phyloP scores from a whole-genome alignment of 805 yeast species.

The Yamadazyma olivae region DNA sequence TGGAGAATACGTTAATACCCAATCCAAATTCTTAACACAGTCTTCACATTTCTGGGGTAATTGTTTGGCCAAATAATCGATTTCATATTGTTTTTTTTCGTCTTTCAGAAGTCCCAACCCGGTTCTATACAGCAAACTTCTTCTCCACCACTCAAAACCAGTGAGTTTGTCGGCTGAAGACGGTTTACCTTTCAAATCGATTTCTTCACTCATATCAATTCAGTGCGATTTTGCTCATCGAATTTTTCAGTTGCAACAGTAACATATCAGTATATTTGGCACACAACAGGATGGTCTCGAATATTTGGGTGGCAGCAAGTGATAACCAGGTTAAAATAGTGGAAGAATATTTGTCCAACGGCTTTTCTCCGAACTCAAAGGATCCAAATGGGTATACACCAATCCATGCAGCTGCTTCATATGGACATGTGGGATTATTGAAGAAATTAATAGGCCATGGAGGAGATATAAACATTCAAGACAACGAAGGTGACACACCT shows the following conservation, averaged over 20 bases:
- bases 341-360: slow-evolving; percentile 48
- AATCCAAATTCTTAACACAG: slow-evolving; percentile 75
- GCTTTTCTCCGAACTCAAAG: slow-evolving; percentile 64
- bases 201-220: too few relatives aligned
- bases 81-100: slow-evolving; percentile 56
- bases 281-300: slow-evolving; percentile 38
- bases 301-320: slow-evolving; percentile 95
- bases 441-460: slow-evolving; percentile 51
- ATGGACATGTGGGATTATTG: slow-evolving; percentile 74
- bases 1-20: slow-evolving; percentile 80
- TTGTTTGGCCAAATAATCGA: slow-evolving; percentile 46
- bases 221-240: too few relatives aligned
- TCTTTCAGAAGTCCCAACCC: slow-evolving; percentile 59
- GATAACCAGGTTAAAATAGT: slow-evolving; percentile 70
- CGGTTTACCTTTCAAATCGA: slow-evolving; percentile 10
- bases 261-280: too few relatives aligned
- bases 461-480: slow-evolving; percentile 82
- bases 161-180: slow-evolving; percentile 28
- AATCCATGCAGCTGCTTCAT: slow-evolving; percentile 95
- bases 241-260: too few relatives aligned
- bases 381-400: slow-evolving; percentile 97
- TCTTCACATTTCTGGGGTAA: slow-evolving; percentile 53
- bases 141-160: slow-evolving; percentile 82
- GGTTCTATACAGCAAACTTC: slow-evolving; percentile 66
- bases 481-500: slow-evolving; percentile 93